Evolutionary conservation across 2,329 filamentous ascomycete genomes (phyloP), one percentile per base, ranked within the genome.

Genomic region (Dactylonectria macrodidyma): DNA sequence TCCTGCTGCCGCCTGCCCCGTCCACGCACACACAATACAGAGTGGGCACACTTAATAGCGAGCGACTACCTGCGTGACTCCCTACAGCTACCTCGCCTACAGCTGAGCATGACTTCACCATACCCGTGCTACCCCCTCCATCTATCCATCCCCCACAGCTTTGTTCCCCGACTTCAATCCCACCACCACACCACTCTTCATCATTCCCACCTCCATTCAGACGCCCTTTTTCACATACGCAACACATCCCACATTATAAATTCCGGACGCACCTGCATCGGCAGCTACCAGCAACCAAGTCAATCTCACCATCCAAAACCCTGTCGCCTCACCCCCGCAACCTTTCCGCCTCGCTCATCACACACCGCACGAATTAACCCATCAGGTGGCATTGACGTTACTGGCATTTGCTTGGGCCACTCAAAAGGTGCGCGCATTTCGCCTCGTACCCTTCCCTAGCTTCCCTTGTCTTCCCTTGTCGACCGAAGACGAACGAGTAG

Each of bases 301-400:
- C 54, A 57, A 26, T 47, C 46, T 19, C 12, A 8, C 24, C 24
- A 2, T 33, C 22, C 60, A 38, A 14, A 7, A 12, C 44, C 52
- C n/a, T n/a, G 47, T 9, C 58, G 5, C 12, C 14, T 44, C n/a
- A 34, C 36, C 16, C 36, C 22, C 47, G 52, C 57, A 34, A 34
- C 30, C 33, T 47, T 41, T 24, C 24, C 34, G 50, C 22, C 60
- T 58, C 68, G 73, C 71, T 58, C 59, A 47, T 44, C n/a, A 63
- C 61, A 47, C 68, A 64, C 61, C 44, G 41, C 41, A 44, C 33
- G 36, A 50, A 30, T 19, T 30, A 30, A 30, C 52, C 66, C 62
- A 73, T 76, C 74, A 76, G 74, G 73, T 71, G 74, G 74, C 74
- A 73, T 76, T 75, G 74, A 76, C 74, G 74, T 76, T 74, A 76